These are phyloP conservation scores for Tetrahymena malaccensis DNA, from an alignment of 73 alveolate species.

Conservation along the genomic window DNA sequence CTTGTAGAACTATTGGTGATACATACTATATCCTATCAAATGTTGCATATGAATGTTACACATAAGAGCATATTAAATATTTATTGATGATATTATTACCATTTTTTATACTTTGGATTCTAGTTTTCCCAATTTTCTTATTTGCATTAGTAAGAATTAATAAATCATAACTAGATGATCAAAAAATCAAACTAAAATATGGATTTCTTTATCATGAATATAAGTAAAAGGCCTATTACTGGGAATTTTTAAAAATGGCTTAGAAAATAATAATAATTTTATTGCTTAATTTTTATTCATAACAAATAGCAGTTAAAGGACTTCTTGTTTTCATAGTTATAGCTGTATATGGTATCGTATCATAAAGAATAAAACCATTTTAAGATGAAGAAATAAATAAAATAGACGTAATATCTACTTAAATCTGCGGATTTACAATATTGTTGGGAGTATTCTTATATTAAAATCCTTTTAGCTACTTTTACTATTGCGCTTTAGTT, in stretches of 20 bases:
- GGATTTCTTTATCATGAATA: conserved; percentile 24
- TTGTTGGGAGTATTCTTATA: not conserved
- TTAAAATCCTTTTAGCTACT: not conserved
- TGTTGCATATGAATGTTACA: conserved; percentile 6
- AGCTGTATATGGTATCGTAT: not conserved
- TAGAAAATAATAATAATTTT: conserved; percentile 1
- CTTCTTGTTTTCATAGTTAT: not conserved
- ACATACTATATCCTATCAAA: not conserved
- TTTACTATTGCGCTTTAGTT: not conserved
- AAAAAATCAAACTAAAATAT: not conserved
- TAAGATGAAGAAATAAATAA: not conserved
- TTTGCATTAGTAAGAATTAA: too few relatives aligned
- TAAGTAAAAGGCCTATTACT: conserved; percentile 1
- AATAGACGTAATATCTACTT: not conserved
- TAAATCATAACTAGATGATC: not conserved
- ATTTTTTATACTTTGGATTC: too few relatives aligned
- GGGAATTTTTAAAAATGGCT: conserved; percentile 17
- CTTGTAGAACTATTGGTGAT: conserved; percentile 3
- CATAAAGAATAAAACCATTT: not conserved
- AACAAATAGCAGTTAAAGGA: not conserved
- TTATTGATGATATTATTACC: not conserved
- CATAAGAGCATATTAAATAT: not conserved
- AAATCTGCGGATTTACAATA: not conserved
- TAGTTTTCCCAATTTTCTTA: too few relatives aligned
- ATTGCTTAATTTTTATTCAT: not conserved